A percentile compares a stretch with the other conserved stretches of the same genome.
Evolutionary conservation across 2,329 filamentous ascomycete species (phyloP).

Genomic region (Hypoxylon sp.): DNA sequence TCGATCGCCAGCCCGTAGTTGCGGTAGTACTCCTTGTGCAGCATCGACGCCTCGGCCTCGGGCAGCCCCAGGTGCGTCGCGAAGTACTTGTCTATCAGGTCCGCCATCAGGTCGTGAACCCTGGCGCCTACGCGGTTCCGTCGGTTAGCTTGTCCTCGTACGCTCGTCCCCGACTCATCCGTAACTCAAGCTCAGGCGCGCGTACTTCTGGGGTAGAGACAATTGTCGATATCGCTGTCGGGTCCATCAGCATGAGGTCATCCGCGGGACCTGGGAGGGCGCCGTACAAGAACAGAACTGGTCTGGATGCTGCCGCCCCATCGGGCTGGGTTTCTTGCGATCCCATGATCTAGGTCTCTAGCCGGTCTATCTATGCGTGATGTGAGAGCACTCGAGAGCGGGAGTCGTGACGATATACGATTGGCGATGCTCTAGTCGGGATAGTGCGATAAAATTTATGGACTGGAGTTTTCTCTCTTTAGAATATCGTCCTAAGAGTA

Average conservation of each 20-base stretch:
- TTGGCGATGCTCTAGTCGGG: background rate
- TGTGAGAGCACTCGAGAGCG: background rate
- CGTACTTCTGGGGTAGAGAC: conserved; percentile 89
- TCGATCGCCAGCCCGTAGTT: conserved; percentile 98
- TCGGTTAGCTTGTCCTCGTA: conserved; percentile 27
- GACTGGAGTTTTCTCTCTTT: background rate
- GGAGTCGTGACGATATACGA: background rate
- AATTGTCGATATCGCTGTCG: conserved; percentile 98
- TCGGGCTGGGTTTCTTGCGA: conserved; percentile 37
- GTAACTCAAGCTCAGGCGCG: conserved; percentile 52
- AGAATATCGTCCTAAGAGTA: background rate
- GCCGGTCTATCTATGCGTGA: background rate
- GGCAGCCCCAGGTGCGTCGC: conserved; percentile 75
- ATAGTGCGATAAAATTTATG: background rate
- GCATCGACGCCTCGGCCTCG: conserved; percentile 78
- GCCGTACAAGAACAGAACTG: conserved; percentile 57
- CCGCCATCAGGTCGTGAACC: conserved; percentile 88
- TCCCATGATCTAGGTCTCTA: conserved; percentile 43
- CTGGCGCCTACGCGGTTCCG: conserved; percentile 67
- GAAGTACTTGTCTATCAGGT: conserved; percentile 75
- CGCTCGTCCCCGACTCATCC: too few relatives aligned
- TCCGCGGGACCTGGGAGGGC: background rate
- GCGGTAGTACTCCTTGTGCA: conserved; percentile 92
- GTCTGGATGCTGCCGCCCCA: conserved; percentile 37
- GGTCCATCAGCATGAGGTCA: conserved; percentile 48